These are phyloP conservation scores for Madurella mycetomatis DNA, from an alignment of 2,329 filamentous ascomycete species.

Conservation along the genomic window DNA sequence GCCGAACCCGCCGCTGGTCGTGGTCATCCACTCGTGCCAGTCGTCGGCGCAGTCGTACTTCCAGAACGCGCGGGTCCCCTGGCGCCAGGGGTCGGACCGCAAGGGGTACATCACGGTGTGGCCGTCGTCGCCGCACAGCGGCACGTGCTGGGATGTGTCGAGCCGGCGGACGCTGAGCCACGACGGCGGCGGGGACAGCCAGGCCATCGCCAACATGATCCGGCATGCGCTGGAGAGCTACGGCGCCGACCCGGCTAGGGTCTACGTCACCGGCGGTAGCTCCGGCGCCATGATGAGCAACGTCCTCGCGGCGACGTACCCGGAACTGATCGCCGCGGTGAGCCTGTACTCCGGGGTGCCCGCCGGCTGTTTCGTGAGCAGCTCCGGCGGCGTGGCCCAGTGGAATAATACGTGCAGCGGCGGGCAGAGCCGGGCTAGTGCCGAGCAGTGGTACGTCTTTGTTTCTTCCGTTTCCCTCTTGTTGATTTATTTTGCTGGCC, in stretches of 20 bases:
- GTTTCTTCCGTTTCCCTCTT: not conserved
- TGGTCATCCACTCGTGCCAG: conserved; percentile 38
- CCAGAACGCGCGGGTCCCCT: conserved; percentile 35
- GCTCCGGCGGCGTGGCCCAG: conserved; percentile 38
- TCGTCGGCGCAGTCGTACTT: conserved; percentile 35
- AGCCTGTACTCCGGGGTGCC: conserved; percentile 39
- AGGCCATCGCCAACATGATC: conserved; percentile 38
- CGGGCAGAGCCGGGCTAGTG: conserved; percentile 39
- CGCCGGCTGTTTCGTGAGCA: conserved; percentile 39
- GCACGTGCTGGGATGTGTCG: conserved; percentile 54
- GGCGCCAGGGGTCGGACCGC: conserved; percentile 31
- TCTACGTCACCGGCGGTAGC: conserved; percentile 35
- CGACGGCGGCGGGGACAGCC: conserved; percentile 33
- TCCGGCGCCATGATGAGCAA: conserved; percentile 39
- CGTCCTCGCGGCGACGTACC: conserved; percentile 40
- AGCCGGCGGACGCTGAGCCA: conserved; percentile 37
- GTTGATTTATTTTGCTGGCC: too few relatives aligned
- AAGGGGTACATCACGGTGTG: conserved; percentile 45
- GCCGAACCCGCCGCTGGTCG: conserved; percentile 32
- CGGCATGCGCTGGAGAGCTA: conserved; percentile 31
- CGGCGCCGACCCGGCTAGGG: conserved; percentile 27
- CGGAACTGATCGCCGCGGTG: conserved; percentile 38
- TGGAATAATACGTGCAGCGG: conserved; percentile 50
- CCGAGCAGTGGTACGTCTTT: conserved; percentile 28
- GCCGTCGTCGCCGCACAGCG: conserved; percentile 46